A percentile compares a stretch with the other conserved stretches of the same genome.
Evolutionary conservation across 345 rosid genomes (phyloP).

Genomic region (Sonneratia alba): DNA sequence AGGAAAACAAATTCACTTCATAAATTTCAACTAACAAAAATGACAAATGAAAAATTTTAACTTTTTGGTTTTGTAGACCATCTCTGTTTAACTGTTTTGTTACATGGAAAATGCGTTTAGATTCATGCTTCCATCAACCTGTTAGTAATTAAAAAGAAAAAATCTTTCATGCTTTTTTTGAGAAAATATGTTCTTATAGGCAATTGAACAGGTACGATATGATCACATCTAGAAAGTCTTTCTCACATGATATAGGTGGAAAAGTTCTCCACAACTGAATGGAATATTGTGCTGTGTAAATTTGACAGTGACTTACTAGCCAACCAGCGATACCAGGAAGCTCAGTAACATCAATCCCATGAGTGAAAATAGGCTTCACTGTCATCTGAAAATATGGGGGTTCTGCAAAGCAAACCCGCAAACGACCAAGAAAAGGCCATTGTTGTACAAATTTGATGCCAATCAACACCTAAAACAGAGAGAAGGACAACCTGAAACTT

Average conservation of each 20-base stretch:
- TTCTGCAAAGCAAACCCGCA: slow-evolving; percentile 87
- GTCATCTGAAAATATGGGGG: slow-evolving; percentile 96
- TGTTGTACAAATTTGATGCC: slow-evolving; percentile 77
- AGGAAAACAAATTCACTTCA: slow-evolving; percentile 7
- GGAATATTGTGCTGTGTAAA: not conserved
- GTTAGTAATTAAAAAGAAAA: not conserved
- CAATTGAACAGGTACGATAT: not conserved
- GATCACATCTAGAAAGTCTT: not conserved
- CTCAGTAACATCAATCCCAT: slow-evolving; percentile 75
- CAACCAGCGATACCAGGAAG: slow-evolving; percentile 96
- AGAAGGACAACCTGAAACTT: not conserved
- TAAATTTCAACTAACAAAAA: no score
- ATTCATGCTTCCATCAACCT: no score
- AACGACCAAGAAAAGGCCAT: slow-evolving; percentile 89
- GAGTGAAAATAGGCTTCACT: slow-evolving; percentile 66
- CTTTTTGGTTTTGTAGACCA: no score
- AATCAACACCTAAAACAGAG: slow-evolving; percentile 53
- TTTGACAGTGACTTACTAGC: slow-evolving; percentile 58
- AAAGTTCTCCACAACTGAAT: not conserved
- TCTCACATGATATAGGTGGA: not conserved
- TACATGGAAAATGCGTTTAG: no score
- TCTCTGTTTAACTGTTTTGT: no score
- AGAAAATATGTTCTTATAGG: no score
- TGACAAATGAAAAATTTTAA: no score
- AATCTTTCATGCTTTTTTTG: no score